phyloP scores from a whole-genome alignment of 2,329 filamentous ascomycete genomes.

The Pseudogymnoascus sp. region DNA sequence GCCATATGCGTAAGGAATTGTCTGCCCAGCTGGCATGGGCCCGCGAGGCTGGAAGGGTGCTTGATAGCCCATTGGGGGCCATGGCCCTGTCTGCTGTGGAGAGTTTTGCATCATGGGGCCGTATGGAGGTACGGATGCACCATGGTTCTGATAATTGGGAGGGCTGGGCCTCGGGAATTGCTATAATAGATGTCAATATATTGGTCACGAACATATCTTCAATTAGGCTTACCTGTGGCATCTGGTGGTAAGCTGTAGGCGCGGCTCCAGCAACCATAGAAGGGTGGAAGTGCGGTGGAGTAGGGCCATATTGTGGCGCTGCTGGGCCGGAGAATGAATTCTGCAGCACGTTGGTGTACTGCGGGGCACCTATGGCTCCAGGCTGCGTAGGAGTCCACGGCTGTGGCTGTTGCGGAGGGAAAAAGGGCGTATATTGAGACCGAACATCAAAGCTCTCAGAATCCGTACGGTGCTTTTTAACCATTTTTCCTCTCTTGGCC shows the following conservation, averaged over 20 bases:
- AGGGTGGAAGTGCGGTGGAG: conserved; percentile 23
- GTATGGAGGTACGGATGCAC: conserved; percentile 27
- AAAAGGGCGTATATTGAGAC: conserved; percentile 63
- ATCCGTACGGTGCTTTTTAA: conserved; percentile 54
- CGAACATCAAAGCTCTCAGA: conserved; percentile 58
- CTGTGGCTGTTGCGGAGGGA: conserved; percentile 48
- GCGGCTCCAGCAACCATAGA: conserved; percentile 32
- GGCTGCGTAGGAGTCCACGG: conserved; percentile 51
- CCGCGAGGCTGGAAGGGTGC: conserved; percentile 24
- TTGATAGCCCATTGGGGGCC: conserved; percentile 23
- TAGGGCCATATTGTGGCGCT: conserved; percentile 36
- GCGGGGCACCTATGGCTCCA: conserved; percentile 40
- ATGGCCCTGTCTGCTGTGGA: conserved; percentile 24
- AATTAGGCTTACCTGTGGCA: conserved; percentile 19
- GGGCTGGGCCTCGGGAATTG: conserved; percentile 25
- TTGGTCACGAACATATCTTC: conserved; percentile 11
- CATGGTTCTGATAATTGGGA: conserved; percentile 25
- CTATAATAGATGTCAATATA: conserved; percentile 13
- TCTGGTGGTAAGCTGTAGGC: conserved; percentile 25
- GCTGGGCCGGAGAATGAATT: conserved; percentile 23
- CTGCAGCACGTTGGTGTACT: conserved; percentile 39
- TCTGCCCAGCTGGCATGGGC: conserved; percentile 19
- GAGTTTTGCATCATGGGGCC: conserved; percentile 27
- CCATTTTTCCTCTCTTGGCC: conserved; percentile 60
- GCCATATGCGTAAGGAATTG: conserved; percentile 64